phyloP scores from a whole-genome alignment of 2,329 filamentous ascomycete species.

The Hymenotorrendiella dingleyae region DNA sequence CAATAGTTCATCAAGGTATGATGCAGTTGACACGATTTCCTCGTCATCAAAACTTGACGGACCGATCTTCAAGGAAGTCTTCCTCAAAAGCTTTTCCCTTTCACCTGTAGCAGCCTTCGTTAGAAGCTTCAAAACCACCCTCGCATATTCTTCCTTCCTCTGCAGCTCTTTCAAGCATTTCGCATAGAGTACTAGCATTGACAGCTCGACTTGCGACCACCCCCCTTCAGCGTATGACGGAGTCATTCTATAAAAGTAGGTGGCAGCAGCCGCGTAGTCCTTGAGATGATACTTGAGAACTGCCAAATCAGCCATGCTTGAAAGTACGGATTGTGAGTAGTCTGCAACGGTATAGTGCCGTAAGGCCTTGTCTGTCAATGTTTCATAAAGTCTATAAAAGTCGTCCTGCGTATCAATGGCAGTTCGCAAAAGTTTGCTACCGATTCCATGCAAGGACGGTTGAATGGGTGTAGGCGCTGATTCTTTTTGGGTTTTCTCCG shows the following conservation, averaged over 20 bases:
- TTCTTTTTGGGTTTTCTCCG: not conserved
- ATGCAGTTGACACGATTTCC: slow-evolving; percentile 16
- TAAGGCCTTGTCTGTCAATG: slow-evolving; percentile 77
- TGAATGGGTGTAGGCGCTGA: not conserved
- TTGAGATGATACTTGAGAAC: slow-evolving; percentile 72
- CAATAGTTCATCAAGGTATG: slow-evolving; percentile 29
- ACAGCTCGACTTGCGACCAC: slow-evolving; percentile 75
- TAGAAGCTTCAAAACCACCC: slow-evolving; percentile 67
- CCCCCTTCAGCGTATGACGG: slow-evolving; percentile 71
- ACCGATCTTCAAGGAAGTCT: slow-evolving; percentile 22
- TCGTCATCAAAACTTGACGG: slow-evolving; percentile 11
- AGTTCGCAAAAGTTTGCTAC: slow-evolving; percentile 51
- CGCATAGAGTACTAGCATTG: slow-evolving; percentile 80
- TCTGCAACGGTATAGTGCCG: slow-evolving; percentile 77
- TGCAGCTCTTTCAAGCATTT: slow-evolving; percentile 73
- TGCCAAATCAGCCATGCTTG: slow-evolving; percentile 77
- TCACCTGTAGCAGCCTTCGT: slow-evolving; percentile 57
- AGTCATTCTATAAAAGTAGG: slow-evolving; percentile 72
- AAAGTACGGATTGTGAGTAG: slow-evolving; percentile 70
- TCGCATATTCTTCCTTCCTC: slow-evolving; percentile 72
- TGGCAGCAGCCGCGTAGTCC: slow-evolving; percentile 68
- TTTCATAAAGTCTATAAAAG: slow-evolving; percentile 64
- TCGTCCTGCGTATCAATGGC: slow-evolving; percentile 56
- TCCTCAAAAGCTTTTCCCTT: slow-evolving; percentile 40
- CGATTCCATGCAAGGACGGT: slow-evolving; percentile 40